These are phyloP conservation scores for Lactarius sanguifluus DNA, from an alignment of 768 basidiomycete species.

Conservation along the genomic window DNA sequence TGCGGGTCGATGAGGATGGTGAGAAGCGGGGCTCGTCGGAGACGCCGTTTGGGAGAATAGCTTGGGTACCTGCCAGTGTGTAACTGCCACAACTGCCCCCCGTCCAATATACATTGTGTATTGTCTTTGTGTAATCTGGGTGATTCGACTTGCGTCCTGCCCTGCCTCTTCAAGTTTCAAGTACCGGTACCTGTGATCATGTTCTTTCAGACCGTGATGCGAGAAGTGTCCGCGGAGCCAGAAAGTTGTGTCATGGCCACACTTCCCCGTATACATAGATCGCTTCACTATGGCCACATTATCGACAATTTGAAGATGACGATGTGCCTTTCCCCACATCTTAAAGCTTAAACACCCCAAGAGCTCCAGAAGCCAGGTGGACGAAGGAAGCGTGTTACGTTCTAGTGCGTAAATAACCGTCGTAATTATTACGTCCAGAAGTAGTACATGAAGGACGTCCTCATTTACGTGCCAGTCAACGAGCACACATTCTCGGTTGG, in stretches of 20 bases:
- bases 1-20: conserved; percentile 39
- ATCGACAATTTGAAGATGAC: neutral
- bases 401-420: no score
- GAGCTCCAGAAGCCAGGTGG: neutral
- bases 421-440: neutral
- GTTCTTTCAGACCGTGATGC: neutral
- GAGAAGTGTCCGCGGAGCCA: neutral
- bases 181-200: neutral
- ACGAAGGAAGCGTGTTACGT: neutral
- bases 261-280: neutral
- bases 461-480: neutral
- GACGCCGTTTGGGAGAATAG: conserved; percentile 54
- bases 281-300: neutral
- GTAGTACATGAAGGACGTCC: neutral
- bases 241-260: neutral
- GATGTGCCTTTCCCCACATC: neutral
- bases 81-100: neutral
- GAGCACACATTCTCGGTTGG: neutral
- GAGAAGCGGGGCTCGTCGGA: conserved; percentile 36
- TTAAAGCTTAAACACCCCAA: neutral
- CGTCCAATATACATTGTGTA: neutral
- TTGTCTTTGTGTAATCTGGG: neutral
- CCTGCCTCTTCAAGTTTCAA: neutral
- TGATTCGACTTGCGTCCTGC: neutral
- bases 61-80: conserved; percentile 37